Base-by-base conservation (phyloP, 2,329 filamentous ascomycete species). In the Myriosclerotinia curreyana region DNA sequence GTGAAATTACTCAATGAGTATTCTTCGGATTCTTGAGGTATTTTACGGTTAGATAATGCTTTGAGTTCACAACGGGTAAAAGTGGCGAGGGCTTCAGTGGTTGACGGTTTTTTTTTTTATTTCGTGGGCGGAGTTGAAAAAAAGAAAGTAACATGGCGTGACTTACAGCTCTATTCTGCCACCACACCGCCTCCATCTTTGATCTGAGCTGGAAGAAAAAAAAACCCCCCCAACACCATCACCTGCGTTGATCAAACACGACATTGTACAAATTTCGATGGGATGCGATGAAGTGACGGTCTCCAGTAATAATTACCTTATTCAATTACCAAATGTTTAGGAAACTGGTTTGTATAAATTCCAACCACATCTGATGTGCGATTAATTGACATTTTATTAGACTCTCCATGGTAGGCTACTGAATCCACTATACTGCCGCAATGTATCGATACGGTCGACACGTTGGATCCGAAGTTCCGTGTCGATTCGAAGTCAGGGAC, bases 381-480 rank as follows among this genome's bases (percentile, higher is more conserved):
- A 28, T 40, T 38, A 28, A 53, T 53, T 59, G 31, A 53, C n/a
- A 3, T 28, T 28, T 51, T n/a, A 40, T 42, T 15, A 60, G 49
- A 60, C 22, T 60, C 25, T 15, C 12, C 11, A 9, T 22, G 14
- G 25, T 28, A 5, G 58, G 46, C 34, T 60, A 40, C 46, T 40
- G 34, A 53, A 53, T 17, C 31, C 31, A 48, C 55, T 59, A 48
- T 22, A 58, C 31, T 31, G 42, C 42, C 44, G 42, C 31, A 48
- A 59, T 59, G 42, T 31, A 48, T 22, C 31, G 20, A 48, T 8
- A 48, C 55, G 36, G 42, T 22, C 31, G 25, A 48, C 14, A 48
- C 55, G 36, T 42, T 38, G 55, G 42, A 58, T 48, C 36, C 28
- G 28, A 34, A 58, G 42, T 36, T 31, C 28, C 28, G 28, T 31